These are phyloP conservation scores for Leptographium wingfieldii DNA, from an alignment of 2,329 filamentous ascomycete genomes.

Conservation along the genomic window DNA sequence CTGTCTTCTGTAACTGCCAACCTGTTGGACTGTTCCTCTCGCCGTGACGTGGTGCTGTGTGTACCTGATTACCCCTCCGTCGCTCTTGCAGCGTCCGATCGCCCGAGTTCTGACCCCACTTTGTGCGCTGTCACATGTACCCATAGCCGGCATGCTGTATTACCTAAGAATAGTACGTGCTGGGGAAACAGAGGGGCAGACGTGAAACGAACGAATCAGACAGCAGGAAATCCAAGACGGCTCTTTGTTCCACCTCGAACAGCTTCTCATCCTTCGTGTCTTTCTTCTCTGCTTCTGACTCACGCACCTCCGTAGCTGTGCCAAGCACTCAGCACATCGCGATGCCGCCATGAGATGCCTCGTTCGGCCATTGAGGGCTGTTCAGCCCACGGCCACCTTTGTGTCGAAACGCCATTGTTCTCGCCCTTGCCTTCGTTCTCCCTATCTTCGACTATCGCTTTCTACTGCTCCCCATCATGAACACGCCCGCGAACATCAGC, in stretches of 20 bases:
- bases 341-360: conserved; percentile 36
- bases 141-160: not conserved
- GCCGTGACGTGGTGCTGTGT: not conserved
- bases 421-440: not conserved
- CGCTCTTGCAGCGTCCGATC: not conserved
- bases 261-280: not conserved
- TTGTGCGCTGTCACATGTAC: not conserved
- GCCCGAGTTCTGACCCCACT: not conserved
- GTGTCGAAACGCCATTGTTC: not conserved
- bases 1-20: not conserved
- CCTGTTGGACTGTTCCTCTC: too few relatives aligned
- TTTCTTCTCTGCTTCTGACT: not conserved
- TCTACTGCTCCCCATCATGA: not conserved
- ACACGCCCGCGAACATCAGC: not conserved
- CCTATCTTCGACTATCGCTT: not conserved
- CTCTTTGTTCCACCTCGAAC: not conserved
- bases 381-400: conserved; percentile 13
- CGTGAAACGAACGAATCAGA: not conserved
- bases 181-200: not conserved
- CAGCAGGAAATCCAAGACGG: not conserved
- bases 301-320: not conserved
- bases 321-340: not conserved
- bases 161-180: not conserved
- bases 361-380: conserved; percentile 26
- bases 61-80: not conserved